Percentiles rank a stretch among this genome's conserved stretches.
phyloP scores from a whole-genome alignment of 192 early-diverging fungal genomes.

The Thamnidium elegans region DNA sequence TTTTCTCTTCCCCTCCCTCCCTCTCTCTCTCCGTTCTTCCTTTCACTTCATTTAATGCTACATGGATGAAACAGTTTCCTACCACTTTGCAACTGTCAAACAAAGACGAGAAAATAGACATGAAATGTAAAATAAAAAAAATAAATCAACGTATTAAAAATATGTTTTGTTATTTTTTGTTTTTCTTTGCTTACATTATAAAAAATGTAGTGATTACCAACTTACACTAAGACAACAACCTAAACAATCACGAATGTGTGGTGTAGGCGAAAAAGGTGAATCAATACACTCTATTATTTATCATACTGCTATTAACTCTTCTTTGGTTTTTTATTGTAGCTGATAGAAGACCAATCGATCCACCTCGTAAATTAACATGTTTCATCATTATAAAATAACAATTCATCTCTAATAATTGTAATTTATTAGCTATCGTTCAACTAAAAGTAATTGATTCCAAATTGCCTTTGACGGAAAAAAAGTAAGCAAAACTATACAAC shows the following conservation, averaged over 20 bases:
- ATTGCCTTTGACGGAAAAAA: conserved; percentile 17
- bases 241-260: conserved; percentile 93
- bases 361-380: conserved; percentile 48
- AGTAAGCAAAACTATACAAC: conserved; percentile 19
- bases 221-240: conserved; percentile 85
- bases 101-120: conserved; percentile 42
- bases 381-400: background rate
- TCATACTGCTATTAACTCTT: background rate
- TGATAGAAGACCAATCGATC: conserved; percentile 77
- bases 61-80: conserved; percentile 44
- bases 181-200: conserved; percentile 11
- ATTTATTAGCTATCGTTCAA: conserved; percentile 56
- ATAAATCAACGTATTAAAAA: background rate
- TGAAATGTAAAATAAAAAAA: conserved; percentile 35
- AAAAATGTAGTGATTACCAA: conserved; percentile 39
- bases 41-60: background rate
- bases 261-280: conserved; percentile 89
- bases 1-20: conserved; percentile 2
- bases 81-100: conserved; percentile 45
- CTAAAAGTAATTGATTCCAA: conserved; percentile 36
- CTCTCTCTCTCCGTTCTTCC: background rate
- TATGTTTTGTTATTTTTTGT: background rate
- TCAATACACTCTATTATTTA: too few species aligned
- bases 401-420: too few species aligned
- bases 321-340: conserved; percentile 41